Evolutionary conservation across 768 basidiomycete genomes (phyloP).

Genomic region (Boletus sp.): DNA sequence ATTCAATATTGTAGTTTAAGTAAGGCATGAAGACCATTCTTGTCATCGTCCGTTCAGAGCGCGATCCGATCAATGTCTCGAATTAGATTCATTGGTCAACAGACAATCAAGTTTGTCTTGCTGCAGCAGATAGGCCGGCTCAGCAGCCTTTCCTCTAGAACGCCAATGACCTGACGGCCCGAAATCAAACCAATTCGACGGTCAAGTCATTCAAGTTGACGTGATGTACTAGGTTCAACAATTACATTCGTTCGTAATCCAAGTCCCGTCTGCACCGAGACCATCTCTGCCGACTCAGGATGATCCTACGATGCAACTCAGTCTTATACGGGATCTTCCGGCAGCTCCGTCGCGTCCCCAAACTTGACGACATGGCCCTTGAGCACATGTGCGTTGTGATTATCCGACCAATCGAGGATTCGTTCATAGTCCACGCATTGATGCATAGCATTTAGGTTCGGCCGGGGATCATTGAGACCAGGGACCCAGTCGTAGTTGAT

Average conservation of each 20-base stretch:
- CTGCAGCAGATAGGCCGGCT: too few species aligned
- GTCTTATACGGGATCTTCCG: background rate
- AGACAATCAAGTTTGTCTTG: too few species aligned
- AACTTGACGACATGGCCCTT: background rate
- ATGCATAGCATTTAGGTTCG: background rate
- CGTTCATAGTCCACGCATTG: slow-evolving; percentile 2
- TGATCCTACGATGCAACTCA: background rate
- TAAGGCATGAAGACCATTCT: too few species aligned
- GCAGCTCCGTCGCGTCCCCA: background rate
- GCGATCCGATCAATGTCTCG: too few species aligned
- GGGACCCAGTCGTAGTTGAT: background rate
- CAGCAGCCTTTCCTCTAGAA: too few species aligned
- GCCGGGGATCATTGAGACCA: background rate
- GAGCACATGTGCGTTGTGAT: background rate
- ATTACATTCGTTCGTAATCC: background rate
- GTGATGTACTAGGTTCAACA: background rate
- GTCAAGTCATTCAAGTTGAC: too few species aligned
- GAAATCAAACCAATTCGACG: background rate
- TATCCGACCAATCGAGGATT: background rate
- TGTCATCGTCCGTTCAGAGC: too few species aligned
- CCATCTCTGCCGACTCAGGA: background rate
- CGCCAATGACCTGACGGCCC: background rate
- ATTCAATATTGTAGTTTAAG: too few species aligned
- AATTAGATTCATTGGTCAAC: too few species aligned
- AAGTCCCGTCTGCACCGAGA: background rate